Base-by-base conservation (phyloP, 768 basidiomycete genomes). In the Leccinum sublutescens region DNA sequence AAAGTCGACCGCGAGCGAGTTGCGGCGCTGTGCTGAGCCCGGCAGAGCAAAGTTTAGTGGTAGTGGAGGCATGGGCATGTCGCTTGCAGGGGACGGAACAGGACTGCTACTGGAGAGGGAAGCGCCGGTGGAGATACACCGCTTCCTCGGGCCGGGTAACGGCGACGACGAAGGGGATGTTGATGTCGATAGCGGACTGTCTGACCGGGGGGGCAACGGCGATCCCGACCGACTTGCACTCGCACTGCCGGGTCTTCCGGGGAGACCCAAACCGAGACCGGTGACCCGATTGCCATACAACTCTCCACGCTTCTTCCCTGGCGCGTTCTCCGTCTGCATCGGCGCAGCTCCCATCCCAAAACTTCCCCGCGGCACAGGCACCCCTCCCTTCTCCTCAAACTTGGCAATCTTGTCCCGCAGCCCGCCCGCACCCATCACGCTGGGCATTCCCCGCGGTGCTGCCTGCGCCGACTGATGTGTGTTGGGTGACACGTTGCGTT, bases 331-430 rank as follows among this genome's bases (percentile, higher is more conserved):
- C 34, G 78, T 70, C 25, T 72, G 68, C n/a, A 82, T 84, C 3
- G 87, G 86, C 11, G 81, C 82, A 11, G 81, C 82, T 15, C 86
- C 86, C 62, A 88, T 74, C 21, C 83, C 88, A 73, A 90, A 89
- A 61, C 86, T 85, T 4, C 87, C 86, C 52, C 87, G 78, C n/a
- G 90, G 91, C 38, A 84, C 82, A 15, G 90, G 90, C 1, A 86
- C 78, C 11, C 85, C 88, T 54, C 91, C 91, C 69, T 89, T 87
- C 73, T 79, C 80, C 74, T 93, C 91, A 58, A 93, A 93, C 62
- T 82, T 85, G 21, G 90, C 89, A 62, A 92, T 92, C 76, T 84
- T 91, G 69, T 87, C 89, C 21, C 82, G 77, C 10, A 84, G 72
- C 11, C 70, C 73, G 40, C 75, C 67, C 4, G 69, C 61, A 27